Conservation (phyloP, 225 moss, liverwort and hornwort species). For the Straminergon stramineum region DNA sequence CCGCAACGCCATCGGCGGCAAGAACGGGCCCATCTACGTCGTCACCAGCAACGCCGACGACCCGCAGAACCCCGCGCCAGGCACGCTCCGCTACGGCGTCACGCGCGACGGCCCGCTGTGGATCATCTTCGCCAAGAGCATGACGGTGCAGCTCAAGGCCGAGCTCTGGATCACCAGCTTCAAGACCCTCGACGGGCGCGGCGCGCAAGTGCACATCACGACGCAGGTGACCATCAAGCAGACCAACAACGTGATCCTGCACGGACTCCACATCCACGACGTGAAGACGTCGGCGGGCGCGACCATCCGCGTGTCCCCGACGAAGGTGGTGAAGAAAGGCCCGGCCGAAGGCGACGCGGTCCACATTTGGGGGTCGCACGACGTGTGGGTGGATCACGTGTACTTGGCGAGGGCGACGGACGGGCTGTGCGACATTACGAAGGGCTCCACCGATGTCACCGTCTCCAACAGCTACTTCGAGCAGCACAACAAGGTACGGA, state of each 20-base stretch:
- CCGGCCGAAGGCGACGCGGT: constrained; percentile 13
- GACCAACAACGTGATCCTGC: constrained; percentile 27
- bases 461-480: constrained; percentile 27
- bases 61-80: constrained; percentile 12
- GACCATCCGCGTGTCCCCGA: constrained; percentile 1
- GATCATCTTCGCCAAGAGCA: constrained; percentile 29
- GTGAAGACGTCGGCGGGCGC: background rate
- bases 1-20: constrained; percentile 25
- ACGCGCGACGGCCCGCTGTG: constrained; percentile 29
- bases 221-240: constrained; percentile 13
- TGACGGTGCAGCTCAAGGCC: constrained; percentile 25
- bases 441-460: constrained; percentile 16
- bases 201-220: constrained; percentile 18
- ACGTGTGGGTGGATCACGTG: constrained; percentile 39
- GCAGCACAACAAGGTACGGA: constrained; percentile 23
- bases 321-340: background rate
- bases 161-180: constrained; percentile 22
- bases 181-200: constrained; percentile 42
- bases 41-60: constrained; percentile 31
- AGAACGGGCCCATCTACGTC: constrained; percentile 27
- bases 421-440: constrained; percentile 19
- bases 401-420: constrained; percentile 28
- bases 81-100: constrained; percentile 29
- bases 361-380: constrained; percentile 12
- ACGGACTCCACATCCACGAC: constrained; percentile 27